Evolutionary conservation across 805 yeast genomes (phyloP), one percentile per base, ranked within the genome.

Genomic region (Saccharomycopsis amapae): DNA sequence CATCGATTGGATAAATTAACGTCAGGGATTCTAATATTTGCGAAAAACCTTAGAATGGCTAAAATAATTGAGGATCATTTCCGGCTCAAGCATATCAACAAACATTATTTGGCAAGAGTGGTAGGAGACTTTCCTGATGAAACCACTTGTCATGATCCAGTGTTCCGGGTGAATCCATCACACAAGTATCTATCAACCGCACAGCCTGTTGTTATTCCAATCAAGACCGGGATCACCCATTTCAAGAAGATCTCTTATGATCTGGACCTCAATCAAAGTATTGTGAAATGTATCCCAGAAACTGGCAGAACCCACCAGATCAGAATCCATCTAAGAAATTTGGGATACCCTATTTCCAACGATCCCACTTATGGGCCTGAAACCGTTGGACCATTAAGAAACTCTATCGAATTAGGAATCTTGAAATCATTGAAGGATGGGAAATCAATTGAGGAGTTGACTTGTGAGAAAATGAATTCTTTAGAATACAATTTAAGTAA

Each of bases 271-370:
- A 55, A 68, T 56, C 17, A 62, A 62, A 77, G 86, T 45, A 71
- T 93, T 23, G 96, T 93, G 2, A 70, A 78, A 50, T 90, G 97
- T 62, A 73, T 69, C 53, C 98, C 98, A 1, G 65, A 74, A 15
- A 90, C 98, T 0, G 98, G 98, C 0, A 71, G 98, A 58, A 87
- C 97, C 0, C 98, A 90, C 62, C 98, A 90, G 60, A 88, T 93
- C 42, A 69, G 98, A 50, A 95, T 93, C 1, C 98, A 93, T 65
- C 64, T 93, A 46, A 96, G 89, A 62, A 82, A 71, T 53, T 55
- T 93, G n/a, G 97, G 97, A 0, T 74, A 69, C 58, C 96, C 97
- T 0, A 90, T 90, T 38, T 87, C 85, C 2, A 89, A 90, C 59
- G 98, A 90, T 61, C 97, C 97, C 0, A 71, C 89, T 1, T 90